Percentiles rank a stretch among this genome's conserved stretches.
phyloP scores from a whole-genome alignment of 306 rosid species.

The Fragaria ananassa region DNA sequence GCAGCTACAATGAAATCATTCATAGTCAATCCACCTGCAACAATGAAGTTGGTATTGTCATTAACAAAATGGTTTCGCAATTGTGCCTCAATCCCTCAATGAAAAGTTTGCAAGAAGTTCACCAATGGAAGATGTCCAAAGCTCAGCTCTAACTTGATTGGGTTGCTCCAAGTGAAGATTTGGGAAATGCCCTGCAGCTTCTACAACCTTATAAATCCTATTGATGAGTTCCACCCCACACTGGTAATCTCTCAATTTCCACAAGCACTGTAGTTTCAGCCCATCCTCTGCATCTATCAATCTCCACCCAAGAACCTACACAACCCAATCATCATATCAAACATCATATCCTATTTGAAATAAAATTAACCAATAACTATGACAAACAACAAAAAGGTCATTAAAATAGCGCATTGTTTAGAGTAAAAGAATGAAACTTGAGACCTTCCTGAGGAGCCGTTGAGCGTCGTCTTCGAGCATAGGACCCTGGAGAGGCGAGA shows the following conservation, averaged over 20 bases:
- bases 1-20: constrained; percentile 91
- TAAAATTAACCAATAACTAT: neutral
- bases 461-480: constrained; percentile 54
- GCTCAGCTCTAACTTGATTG: constrained; percentile 75
- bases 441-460: constrained; percentile 62
- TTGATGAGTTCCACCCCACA: constrained; percentile 73
- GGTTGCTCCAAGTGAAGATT: constrained; percentile 72
- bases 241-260: constrained; percentile 83
- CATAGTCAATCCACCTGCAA: constrained; percentile 92
- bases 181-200: constrained; percentile 67
- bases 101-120: constrained; percentile 19
- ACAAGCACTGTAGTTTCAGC: constrained; percentile 71
- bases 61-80: neutral
- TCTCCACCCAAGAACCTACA: constrained; percentile 89
- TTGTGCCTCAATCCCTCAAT: neutral
- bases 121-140: constrained; percentile 84
- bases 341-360: neutral
- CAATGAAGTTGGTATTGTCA: neutral
- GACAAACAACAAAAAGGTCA: neutral
- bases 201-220: constrained; percentile 61
- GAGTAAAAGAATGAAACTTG: neutral
- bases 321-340: neutral
- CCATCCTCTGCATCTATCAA: constrained; percentile 54
- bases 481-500: constrained; percentile 55
- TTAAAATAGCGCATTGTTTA: neutral